Evolutionary conservation across 371 early-diverging fungal species (phyloP).

Genomic region (Lichtheimia hyalospora): DNA sequence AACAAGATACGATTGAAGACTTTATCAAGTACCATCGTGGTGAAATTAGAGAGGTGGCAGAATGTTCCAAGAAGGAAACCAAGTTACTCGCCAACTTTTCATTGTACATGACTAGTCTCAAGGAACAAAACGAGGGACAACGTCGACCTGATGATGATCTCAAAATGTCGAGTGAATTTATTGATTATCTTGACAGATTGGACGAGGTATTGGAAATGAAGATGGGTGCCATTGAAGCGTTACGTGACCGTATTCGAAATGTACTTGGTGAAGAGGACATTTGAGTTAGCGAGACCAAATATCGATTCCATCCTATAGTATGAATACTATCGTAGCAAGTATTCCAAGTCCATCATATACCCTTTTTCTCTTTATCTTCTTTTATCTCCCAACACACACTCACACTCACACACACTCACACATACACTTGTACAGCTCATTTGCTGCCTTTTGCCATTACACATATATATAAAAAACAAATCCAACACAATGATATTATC

Average conservation of each 20-base stretch:
- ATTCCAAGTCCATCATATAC: not conserved
- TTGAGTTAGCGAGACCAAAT: not conserved
- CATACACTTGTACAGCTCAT: not conserved
- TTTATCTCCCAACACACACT: not conserved
- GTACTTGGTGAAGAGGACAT: conserved; percentile 17
- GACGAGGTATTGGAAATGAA: conserved; percentile 58
- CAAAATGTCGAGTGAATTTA: conserved; percentile 30
- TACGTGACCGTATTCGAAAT: conserved; percentile 35
- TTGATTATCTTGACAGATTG: conserved; percentile 49
- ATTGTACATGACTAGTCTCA: conserved; percentile 32
- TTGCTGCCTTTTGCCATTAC: not conserved
- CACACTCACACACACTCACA: not conserved
- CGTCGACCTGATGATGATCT: conserved; percentile 22
- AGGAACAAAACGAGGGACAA: conserved; percentile 24
- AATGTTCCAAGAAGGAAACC: conserved; percentile 77
- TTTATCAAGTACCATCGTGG: conserved; percentile 76
- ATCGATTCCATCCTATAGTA: not conserved
- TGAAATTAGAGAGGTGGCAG: conserved; percentile 76
- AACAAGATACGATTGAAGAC: conserved; percentile 52
- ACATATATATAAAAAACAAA: not conserved
- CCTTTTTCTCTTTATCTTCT: not conserved
- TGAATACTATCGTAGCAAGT: not conserved
- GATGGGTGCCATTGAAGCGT: conserved; percentile 36
- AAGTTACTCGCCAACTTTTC: conserved; percentile 76
- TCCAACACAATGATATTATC: too few species aligned